Conservation (phyloP, 441 rosid genomes). For the Pelargonium citronellum region DNA sequence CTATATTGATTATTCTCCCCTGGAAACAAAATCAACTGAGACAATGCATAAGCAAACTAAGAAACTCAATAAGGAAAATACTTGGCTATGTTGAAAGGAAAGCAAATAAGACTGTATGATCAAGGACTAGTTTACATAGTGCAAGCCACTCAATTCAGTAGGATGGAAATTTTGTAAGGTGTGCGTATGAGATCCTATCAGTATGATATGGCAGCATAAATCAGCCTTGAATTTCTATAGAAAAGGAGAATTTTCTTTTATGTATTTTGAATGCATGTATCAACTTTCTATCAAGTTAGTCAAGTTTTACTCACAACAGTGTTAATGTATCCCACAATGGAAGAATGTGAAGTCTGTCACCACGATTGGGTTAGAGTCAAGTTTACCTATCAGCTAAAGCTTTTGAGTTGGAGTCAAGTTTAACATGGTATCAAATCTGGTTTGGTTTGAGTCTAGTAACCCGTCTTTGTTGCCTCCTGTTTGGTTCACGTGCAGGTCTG, state of each 20-base stretch:
- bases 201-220: background rate
- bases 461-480: too few species aligned
- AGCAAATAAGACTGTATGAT: background rate
- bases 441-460: too few species aligned
- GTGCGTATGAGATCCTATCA: background rate
- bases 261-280: background rate
- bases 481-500: too few species aligned
- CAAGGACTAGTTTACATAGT: too few species aligned
- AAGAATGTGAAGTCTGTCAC: too few species aligned
- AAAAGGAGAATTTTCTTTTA: background rate
- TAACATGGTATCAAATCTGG: too few species aligned
- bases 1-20: slow-evolving; percentile 81
- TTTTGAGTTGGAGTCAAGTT: too few species aligned
- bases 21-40: slow-evolving; percentile 24
- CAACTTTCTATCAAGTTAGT: background rate
- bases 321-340: too few species aligned
- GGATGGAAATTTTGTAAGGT: background rate
- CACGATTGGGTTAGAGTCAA: too few species aligned
- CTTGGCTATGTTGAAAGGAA: background rate
- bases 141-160: background rate
- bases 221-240: background rate
- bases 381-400: too few species aligned
- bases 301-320: background rate
- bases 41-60: background rate
- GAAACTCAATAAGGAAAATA: background rate